Evolutionary conservation across 1,284 basidiomycete species (phyloP).

Genomic region (Trichosporon coremiiforme): DNA sequence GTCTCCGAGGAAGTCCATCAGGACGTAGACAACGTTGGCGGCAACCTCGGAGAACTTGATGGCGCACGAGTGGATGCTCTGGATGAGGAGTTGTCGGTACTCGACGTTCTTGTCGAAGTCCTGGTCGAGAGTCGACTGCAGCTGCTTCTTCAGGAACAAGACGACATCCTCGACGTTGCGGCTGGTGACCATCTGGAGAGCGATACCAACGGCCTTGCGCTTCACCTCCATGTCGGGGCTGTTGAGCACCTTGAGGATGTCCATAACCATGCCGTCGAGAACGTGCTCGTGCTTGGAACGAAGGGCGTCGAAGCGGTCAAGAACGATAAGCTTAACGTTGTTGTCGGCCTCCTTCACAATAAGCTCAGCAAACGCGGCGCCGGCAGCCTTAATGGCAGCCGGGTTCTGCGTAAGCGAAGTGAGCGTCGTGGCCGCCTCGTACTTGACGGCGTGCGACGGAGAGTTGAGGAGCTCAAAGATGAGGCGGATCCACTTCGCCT

Average conservation of each 20-base stretch:
- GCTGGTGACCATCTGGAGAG: constrained; percentile 90
- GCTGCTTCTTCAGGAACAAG: constrained; percentile 94
- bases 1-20: constrained; percentile 99
- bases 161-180: constrained; percentile 98
- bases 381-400: constrained; percentile 93
- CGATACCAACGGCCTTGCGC: constrained; percentile 85
- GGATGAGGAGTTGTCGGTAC: constrained; percentile 94
- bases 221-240: constrained; percentile 97
- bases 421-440: constrained; percentile 94
- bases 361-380: constrained; percentile 83
- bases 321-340: constrained; percentile 98
- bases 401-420: constrained; percentile 95
- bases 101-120: constrained; percentile 79
- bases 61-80: constrained; percentile 95
- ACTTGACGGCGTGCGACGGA: constrained; percentile 92
- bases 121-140: constrained; percentile 87
- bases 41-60: constrained; percentile 99
- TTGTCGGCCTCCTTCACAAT: constrained; percentile 96
- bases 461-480: constrained; percentile 95
- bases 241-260: constrained; percentile 76
- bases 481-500: constrained; percentile 86
- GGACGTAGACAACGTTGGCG: constrained; percentile 89
- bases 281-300: constrained; percentile 87
- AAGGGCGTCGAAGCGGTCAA: constrained; percentile 85
- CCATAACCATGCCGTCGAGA: constrained; percentile 91